phyloP scores from a whole-genome alignment of 23 red algal species.

The Gracilaria domingensis region DNA sequence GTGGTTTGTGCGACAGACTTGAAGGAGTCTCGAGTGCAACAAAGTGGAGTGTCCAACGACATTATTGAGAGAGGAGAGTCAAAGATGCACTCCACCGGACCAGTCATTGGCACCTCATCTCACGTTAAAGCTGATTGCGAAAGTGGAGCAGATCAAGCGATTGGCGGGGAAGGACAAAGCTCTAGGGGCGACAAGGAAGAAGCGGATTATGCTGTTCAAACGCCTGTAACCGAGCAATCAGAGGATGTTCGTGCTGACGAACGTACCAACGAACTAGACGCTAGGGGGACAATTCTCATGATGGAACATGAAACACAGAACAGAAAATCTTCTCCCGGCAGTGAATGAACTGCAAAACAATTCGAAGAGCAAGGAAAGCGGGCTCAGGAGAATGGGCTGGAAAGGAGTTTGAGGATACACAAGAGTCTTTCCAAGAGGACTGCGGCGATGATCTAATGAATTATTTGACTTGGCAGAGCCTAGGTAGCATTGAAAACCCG shows the following conservation, averaged over 20 bases:
- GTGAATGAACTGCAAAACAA: constrained; percentile 2
- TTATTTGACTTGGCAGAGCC: constrained; percentile 11
- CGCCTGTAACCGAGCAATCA: background rate
- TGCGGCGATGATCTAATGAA: constrained; percentile 15
- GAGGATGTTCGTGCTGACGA: background rate
- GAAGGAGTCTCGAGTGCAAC: background rate
- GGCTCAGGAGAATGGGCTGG: background rate
- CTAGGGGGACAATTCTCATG: background rate
- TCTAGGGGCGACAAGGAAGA: background rate
- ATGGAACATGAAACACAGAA: background rate
- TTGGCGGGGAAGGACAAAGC: background rate
- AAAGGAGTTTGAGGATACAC: constrained; percentile 23
- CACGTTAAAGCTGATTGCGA: background rate
- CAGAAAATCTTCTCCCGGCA: background rate
- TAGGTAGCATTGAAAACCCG: constrained; percentile 27
- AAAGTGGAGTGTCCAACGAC: background rate
- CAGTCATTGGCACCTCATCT: background rate
- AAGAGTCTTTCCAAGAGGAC: constrained; percentile 16
- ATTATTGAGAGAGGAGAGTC: background rate
- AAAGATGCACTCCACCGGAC: background rate
- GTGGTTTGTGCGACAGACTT: background rate
- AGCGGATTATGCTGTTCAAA: background rate
- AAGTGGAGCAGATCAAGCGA: background rate
- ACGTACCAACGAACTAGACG: background rate
- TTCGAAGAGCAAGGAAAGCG: background rate